Evolutionary conservation across 495 filamentous ascomycete species (phyloP), one percentile per base, ranked within the genome.

Genomic region (Penicillium canescens): DNA sequence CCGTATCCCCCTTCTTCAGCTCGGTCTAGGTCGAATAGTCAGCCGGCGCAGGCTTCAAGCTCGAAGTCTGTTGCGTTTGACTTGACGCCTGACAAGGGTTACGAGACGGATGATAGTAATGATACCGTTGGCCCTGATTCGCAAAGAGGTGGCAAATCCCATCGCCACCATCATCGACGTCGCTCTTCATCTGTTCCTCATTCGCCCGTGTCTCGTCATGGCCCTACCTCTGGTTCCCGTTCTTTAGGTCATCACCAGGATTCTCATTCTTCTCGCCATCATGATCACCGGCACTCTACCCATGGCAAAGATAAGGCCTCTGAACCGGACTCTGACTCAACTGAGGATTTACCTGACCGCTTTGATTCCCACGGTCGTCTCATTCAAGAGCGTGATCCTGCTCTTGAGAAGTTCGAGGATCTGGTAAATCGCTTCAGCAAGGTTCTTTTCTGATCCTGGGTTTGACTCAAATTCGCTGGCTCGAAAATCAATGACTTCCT

Each of bases 321-420:
- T 14, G 49, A 16, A 14, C 12, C 38, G 36, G 70, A 69, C 31
- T 69, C 69, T 1, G 77, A 80, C 23, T 69, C 77, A 21, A 81
- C 79, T 3, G 65, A 80, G 33, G 77, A 81, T 6, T 57, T 91
- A 0, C 88, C 88, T 0, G 78, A 83, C 39, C 78, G 88, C 0
- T 90, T 91, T 55, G 86, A 90, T 54, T 57, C 69, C 6, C 69
- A 85, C 3, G 86, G 88, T 2, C 71, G 74, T 18, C 81, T 77
- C 1, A 63, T 80, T 10, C 63, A 69, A 2, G 57, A 73, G 54
- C 6, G 67, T 9, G 69, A 75, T 53, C 64, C 74, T 13, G 54
- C 73, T 5, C 64, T 62, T 2, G 70, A 69, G 39, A 62, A 52
- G 24, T 41, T 81, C 4, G 70, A 78, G 42, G 61, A 70, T 18